Evolutionary conservation across 768 basidiomycete species (phyloP), one percentile per base, ranked within the genome.

Genomic region (Sarcodon aspratus): DNA sequence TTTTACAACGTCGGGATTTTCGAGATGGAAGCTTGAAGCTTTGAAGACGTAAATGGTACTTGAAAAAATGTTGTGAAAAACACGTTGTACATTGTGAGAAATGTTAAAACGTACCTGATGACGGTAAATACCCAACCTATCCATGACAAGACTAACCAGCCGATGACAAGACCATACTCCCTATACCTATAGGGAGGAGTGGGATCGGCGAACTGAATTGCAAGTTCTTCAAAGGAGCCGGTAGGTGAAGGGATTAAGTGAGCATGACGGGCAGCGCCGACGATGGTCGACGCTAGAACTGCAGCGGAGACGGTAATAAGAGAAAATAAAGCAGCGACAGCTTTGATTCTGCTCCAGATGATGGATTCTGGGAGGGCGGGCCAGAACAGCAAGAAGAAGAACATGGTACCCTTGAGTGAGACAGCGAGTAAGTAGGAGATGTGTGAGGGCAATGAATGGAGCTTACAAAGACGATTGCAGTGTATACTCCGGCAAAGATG

Each of bases 381-480:
- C 47, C 47, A 48, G 33, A 48, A 48, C 3, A 48, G 47, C 18
- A 48, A 31, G 33, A 48, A 48, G 47, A 48, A 48, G 47, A 48
- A 48, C 32, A 48, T 18, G 32, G 33, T 36, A 18, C 47, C 47
- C 32, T 48, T 18, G 45, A 6, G 13, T 17, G 31, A 13, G 17
- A 42, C 27, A 17, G 31, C 5, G 13, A 21, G 10, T 7, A 21
- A 35, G 13, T 45, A 34, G 45, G 15, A 11, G 9, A 15, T 9
- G 9, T 4, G 6, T 11, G 4, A 21, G 2, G 2, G n/a, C 17
- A n/a, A 32, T 7, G n/a, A n/a, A n/a, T 31, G 33, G 27, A 46
- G 45, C 45, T 9, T 46, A 46, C 45, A 32, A 46, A 46, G 35
- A 48, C 47, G 33, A 36, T 48, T 13, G 47, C 47, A 17, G 47